Conservation (phyloP, 2,329 filamentous ascomycete species). For the Tricladium varicosporioides region DNA sequence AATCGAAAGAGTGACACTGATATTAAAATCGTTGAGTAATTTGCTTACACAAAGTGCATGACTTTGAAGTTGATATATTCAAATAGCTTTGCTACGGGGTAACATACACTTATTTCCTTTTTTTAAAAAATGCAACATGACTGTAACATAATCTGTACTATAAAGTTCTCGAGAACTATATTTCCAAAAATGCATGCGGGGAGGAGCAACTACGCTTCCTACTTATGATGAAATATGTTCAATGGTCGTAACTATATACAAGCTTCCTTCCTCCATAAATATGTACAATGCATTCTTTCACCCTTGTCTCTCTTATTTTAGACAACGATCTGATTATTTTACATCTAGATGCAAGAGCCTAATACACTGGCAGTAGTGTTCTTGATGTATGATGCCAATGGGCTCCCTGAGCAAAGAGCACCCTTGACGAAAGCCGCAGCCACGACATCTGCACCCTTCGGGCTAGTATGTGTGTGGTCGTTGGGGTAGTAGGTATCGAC, state of each 20-base stretch:
- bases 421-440: slow-evolving; percentile 58
- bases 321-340: neutral
- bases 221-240: too few relatives aligned
- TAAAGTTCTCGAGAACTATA: too few relatives aligned
- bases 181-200: too few relatives aligned
- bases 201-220: too few relatives aligned
- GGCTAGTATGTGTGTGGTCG: slow-evolving; percentile 61
- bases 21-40: too few relatives aligned
- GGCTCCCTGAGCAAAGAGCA: slow-evolving; percentile 26
- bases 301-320: neutral
- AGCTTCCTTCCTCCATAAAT: neutral
- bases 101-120: too few relatives aligned
- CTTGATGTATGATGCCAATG: slow-evolving; percentile 27
- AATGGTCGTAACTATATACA: neutral
- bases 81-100: too few relatives aligned
- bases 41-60: too few relatives aligned
- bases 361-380: slow-evolving; percentile 26
- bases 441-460: slow-evolving; percentile 51
- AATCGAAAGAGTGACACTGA: too few relatives aligned
- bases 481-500: slow-evolving; percentile 52
- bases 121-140: too few relatives aligned
- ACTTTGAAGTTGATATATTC: too few relatives aligned
- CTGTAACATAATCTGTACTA: too few relatives aligned
- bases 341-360: slow-evolving; percentile 26
- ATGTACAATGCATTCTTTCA: neutral